Percentiles rank a stretch among this genome's conserved stretches.
Conservation (phyloP, 805 yeast species). For the Saccharomycopsis sp. region DNA sequence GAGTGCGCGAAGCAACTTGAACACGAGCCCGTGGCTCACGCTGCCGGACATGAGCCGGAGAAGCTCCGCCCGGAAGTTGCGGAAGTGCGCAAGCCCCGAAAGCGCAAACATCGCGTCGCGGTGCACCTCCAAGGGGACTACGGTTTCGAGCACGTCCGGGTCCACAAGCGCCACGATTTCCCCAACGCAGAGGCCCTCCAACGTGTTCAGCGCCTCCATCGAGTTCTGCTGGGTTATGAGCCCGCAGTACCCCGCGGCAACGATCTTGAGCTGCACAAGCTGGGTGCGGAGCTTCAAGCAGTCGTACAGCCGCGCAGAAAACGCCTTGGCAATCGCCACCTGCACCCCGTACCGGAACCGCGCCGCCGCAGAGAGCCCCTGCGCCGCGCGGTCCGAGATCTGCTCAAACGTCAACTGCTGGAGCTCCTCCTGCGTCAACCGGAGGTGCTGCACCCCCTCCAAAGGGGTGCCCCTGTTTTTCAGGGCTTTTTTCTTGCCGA, state of each 20-base stretch:
- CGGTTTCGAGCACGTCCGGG: constrained; percentile 53
- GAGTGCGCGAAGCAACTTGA: constrained; percentile 64
- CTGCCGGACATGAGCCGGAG: constrained; percentile 76
- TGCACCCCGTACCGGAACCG: constrained; percentile 59
- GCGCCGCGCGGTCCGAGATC: constrained; percentile 54
- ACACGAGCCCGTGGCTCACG: constrained; percentile 76
- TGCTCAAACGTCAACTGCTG: constrained; percentile 50
- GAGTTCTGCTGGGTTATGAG: constrained; percentile 36
- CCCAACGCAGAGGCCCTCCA: not conserved
- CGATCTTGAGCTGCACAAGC: constrained; percentile 56
- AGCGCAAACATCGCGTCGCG: constrained; percentile 59
- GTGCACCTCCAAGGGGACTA: constrained; percentile 43
- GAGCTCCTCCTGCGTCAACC: constrained; percentile 50
- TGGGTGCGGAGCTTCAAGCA: constrained; percentile 49
- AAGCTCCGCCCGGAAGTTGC: constrained; percentile 69
- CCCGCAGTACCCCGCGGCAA: constrained; percentile 58
- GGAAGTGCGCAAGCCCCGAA: constrained; percentile 60
- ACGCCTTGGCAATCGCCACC: constrained; percentile 66
- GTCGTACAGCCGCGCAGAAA: constrained; percentile 48
- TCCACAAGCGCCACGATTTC: not conserved
- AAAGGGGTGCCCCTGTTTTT: constrained; percentile 21
- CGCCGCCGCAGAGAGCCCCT: constrained; percentile 50
- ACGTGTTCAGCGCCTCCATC: not conserved
- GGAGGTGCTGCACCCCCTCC: constrained; percentile 44
- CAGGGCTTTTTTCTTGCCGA: constrained; percentile 22